Conservation (phyloP, 2,329 filamentous ascomycete species). For the Tolypocladium guangdongense region DNA sequence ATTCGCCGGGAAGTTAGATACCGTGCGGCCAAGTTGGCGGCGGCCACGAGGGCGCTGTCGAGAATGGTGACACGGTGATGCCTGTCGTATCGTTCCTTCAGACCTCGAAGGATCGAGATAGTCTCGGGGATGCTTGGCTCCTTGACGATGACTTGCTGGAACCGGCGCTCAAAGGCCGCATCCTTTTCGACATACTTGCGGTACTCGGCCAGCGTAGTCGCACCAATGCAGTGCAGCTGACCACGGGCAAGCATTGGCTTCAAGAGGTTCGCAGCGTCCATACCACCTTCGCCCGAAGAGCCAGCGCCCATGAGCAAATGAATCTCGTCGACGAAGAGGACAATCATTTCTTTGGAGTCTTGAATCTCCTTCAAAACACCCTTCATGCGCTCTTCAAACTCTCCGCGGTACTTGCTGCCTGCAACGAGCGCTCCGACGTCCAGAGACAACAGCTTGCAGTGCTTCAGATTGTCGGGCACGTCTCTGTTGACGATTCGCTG, state of each 20-base stretch:
- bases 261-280: slow-evolving; percentile 95
- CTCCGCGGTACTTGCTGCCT: slow-evolving; percentile 95
- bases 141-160: slow-evolving; percentile 96
- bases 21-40: slow-evolving; percentile 83
- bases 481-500: slow-evolving; percentile 94
- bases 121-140: slow-evolving; percentile 84
- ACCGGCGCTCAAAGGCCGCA: slow-evolving; percentile 92
- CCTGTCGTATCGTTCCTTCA: slow-evolving; percentile 97
- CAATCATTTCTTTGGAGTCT: slow-evolving; percentile 89
- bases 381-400: slow-evolving; percentile 99
- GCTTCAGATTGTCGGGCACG: slow-evolving; percentile 88
- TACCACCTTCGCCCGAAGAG: slow-evolving; percentile 87
- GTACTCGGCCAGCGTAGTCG: slow-evolving; percentile 90
- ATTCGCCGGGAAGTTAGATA: slow-evolving; percentile 87
- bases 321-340: slow-evolving; percentile 97
- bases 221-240: slow-evolving; percentile 95
- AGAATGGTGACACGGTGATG: slow-evolving; percentile 97
- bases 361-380: slow-evolving; percentile 95
- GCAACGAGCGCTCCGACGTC: slow-evolving; percentile 93
- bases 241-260: slow-evolving; percentile 98
- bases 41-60: slow-evolving; percentile 82
- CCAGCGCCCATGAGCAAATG: slow-evolving; percentile 97
- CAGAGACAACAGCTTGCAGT: slow-evolving; percentile 87
- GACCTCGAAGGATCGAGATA: slow-evolving; percentile 91
- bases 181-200: slow-evolving; percentile 99